A percentile compares a stretch with the other conserved stretches of the same genome.
Conservation (phyloP, 805 yeast species). For the Metschnikowia borealis region DNA sequence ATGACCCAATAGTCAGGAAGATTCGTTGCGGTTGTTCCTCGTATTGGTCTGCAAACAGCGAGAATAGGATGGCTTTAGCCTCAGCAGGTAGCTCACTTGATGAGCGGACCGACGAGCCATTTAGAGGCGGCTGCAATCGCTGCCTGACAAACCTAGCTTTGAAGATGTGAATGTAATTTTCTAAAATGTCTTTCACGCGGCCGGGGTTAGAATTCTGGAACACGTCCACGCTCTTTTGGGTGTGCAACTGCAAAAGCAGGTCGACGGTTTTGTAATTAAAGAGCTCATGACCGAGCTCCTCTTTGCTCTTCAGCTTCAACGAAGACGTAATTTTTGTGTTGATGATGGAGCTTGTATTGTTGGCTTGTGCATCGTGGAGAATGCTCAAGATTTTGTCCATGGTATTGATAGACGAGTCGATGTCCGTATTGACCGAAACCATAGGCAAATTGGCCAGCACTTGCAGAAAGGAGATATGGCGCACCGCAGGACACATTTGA, state of each 20-base stretch:
- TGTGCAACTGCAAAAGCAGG: constrained; percentile 7
- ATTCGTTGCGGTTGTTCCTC: background rate
- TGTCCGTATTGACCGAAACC: background rate
- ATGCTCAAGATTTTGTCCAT: constrained; percentile 16
- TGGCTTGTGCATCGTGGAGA: constrained; percentile 13
- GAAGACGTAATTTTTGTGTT: background rate
- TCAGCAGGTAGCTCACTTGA: background rate
- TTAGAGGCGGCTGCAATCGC: background rate
- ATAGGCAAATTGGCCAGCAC: background rate
- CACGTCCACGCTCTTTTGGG: constrained; percentile 2
- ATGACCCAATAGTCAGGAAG: background rate
- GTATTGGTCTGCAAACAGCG: background rate
- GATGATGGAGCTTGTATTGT: constrained; percentile 5
- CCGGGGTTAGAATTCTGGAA: constrained; percentile 8
- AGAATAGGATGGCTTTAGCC: background rate
- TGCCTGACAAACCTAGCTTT: constrained; percentile 5
- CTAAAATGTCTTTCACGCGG: constrained; percentile 6
- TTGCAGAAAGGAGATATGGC: background rate
- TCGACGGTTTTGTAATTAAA: constrained; percentile 8
- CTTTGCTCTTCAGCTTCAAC: background rate
- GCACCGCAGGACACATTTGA: background rate
- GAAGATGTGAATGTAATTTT: constrained; percentile 8
- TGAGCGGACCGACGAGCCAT: background rate
- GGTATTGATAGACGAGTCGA: constrained; percentile 16
- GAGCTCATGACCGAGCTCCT: constrained; percentile 11